Base-by-base conservation (phyloP, 306 rosid species). In the Argentina anserina region DNA sequence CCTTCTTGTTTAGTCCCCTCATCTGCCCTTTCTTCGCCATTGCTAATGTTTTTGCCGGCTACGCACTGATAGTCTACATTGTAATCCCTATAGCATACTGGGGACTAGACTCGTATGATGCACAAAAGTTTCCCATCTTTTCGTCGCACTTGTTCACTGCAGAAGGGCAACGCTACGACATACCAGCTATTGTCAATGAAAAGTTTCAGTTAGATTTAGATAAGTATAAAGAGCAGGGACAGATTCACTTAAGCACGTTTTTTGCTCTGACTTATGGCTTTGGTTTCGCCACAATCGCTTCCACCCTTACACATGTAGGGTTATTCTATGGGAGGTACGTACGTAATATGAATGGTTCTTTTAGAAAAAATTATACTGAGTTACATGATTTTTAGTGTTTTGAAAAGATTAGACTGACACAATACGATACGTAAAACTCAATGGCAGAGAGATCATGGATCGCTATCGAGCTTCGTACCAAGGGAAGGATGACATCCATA, bases 261-360 rank as follows among this genome's bases (percentile, higher is more conserved):
- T 91, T 91, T 1, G 70, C 96, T 61, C 91, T 89, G 81, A 81
- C 81, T 33, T 89, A 86, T 41, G 97, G 91, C 21, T 89, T 89
- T 69, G 96, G 97, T 60, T 91, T 91, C 69, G 97, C 91, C 77
- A 79, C 93, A 76, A 78, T 91, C 26, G 90, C 96, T 14, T 46
- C 97, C 73, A 91, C 97, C 52, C 84, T 89, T 17, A 80, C 93
- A 0, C 97, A 89, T 69, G 97, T 91, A 69, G 79, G 73, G 13
- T 73, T 90, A 73, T 91, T 91, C 82, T 80, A 89, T 66, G 97
- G 93, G 86, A 87, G 96, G 97, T 92, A n/a, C n/a, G n/a, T n/a
- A n/a, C n/a, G n/a, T n/a, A 67, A 61, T 20, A 8, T 17, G 20
- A 13, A 9, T 9, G 29, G 59, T 63, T 17, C 41, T n/a, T n/a